Conservation (phyloP, 2,329 filamentous ascomycete species). For the Epichloe gansuensis region DNA sequence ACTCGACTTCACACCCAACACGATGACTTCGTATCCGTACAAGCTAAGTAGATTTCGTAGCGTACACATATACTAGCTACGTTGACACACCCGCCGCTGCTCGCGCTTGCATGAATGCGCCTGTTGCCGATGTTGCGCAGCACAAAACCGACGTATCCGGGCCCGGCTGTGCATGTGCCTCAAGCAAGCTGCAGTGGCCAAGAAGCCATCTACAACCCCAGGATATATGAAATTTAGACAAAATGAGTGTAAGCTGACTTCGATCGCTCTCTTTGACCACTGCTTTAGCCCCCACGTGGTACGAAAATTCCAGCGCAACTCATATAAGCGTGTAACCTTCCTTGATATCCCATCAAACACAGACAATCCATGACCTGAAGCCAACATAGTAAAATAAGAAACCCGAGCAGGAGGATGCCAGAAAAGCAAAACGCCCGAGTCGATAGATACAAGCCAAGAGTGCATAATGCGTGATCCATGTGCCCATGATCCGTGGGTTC, state of each 20-base stretch:
- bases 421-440: neutral
- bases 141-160: neutral
- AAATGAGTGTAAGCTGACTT: neutral
- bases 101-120: neutral
- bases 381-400: neutral
- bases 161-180: neutral
- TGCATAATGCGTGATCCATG: neutral
- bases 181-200: neutral
- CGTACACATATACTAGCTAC: neutral
- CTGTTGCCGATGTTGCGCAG: neutral
- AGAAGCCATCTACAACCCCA: neutral
- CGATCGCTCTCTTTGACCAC: neutral
- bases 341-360: neutral
- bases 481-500: neutral
- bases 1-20: neutral
- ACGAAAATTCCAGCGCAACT: neutral
- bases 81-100: neutral
- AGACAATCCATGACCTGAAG: neutral
- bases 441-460: neutral
- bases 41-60: neutral
- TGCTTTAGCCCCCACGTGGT: neutral
- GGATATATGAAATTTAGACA: neutral
- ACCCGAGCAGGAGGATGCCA: neutral
- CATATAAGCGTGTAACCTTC: slow-evolving; percentile 5
- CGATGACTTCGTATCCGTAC: neutral